These are phyloP conservation scores for Cymbopogon citratus DNA, from an alignment of 176 grass and related monocot genomes.

Conservation along the genomic window DNA sequence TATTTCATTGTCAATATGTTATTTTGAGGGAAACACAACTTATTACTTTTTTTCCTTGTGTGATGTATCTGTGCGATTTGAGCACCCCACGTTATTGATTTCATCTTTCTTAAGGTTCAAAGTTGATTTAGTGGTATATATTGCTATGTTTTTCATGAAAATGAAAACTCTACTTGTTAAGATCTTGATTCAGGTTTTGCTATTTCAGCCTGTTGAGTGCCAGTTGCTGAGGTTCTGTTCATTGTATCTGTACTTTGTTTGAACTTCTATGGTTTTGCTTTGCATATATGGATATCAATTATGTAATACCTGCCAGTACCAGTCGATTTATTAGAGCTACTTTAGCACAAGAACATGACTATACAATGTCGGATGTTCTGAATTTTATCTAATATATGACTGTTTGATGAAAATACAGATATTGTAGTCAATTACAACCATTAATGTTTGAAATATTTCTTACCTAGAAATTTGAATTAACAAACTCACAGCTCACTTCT, in stretches of 20 bases:
- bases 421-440: not conserved
- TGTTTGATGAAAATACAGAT: not conserved
- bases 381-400: not conserved
- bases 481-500: not conserved
- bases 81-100: not conserved
- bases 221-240: not conserved
- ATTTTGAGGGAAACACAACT: not conserved
- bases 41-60: not conserved
- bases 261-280: not conserved
- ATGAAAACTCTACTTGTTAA: not conserved
- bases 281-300: not conserved
- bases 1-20: not conserved
- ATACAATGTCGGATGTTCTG: not conserved
- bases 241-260: not conserved
- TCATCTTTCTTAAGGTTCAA: not conserved
- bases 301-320: not conserved
- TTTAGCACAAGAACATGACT: not conserved
- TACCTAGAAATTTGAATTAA: not conserved
- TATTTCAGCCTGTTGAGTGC: not conserved
- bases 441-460: not conserved
- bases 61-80: not conserved
- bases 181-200: not conserved
- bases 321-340: not conserved
- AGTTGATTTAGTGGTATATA: not conserved
- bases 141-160: not conserved